Evolutionary conservation across 2,329 filamentous ascomycete genomes (phyloP).

Genomic region (Alternaria sp.): DNA sequence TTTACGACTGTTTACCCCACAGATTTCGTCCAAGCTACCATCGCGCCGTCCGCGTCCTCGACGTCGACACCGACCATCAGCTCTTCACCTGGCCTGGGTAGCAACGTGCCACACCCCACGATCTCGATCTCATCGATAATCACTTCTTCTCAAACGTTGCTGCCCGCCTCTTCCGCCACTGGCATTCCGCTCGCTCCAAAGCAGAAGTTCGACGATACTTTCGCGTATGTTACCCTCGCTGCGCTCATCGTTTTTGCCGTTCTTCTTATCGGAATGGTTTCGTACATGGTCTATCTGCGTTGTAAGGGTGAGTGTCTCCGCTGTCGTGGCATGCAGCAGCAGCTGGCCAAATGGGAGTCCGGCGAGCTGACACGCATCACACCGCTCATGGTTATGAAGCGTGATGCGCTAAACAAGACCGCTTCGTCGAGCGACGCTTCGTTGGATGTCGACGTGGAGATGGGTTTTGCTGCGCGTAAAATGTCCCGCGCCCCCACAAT

Average conservation of each 20-base stretch:
- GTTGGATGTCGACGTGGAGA: slow-evolving; percentile 11
- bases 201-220: slow-evolving; percentile 14
- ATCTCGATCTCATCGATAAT: neutral
- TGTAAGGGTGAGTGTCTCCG: slow-evolving; percentile 19
- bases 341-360: slow-evolving; percentile 21
- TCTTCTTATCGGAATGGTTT: slow-evolving; percentile 6
- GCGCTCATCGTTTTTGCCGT: slow-evolving; percentile 11
- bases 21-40: neutral
- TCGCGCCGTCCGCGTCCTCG: neutral
- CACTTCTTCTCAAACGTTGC: neutral
- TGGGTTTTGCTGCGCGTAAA: neutral
- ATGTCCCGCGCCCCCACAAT: neutral
- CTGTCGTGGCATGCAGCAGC: slow-evolving; percentile 8
- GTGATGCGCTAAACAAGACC: slow-evolving; percentile 5
- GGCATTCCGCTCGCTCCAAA: neutral
- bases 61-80: neutral
- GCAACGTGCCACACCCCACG: neutral
- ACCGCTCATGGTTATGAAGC: slow-evolving; percentile 13
- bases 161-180: neutral
- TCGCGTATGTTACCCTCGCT: slow-evolving; percentile 7
- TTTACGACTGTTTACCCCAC: slow-evolving; percentile 16
- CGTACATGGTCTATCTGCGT: slow-evolving; percentile 16
- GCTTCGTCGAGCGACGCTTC: neutral
- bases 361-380: slow-evolving; percentile 23
- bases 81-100: neutral